Base-by-base conservation (phyloP, 1,139 yeast species). In the Protomyces inundatus region DNA sequence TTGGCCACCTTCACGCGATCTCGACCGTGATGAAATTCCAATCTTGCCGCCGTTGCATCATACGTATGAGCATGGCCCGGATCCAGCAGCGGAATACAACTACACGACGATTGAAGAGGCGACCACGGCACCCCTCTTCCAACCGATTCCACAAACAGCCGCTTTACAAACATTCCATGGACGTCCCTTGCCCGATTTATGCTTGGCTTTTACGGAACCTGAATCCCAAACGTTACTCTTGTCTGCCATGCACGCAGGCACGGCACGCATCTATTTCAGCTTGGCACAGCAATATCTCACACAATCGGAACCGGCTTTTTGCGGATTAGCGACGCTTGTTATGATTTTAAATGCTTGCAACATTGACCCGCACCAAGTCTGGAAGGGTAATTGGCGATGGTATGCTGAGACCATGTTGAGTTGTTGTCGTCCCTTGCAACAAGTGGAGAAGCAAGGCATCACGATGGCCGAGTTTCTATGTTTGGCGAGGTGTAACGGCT, bases 301-400 rank as follows among this genome's bases (percentile, higher is more conserved):
- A 9, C 63, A 59, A 32, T 51, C 53, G 12, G 63, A 59, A 14
- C 63, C 63, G 14, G 63, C 63, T 7, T 59, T 52, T 35, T 59
- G 63, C 46, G 63, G 63, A n/a, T 12, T 59, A 12, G 63, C 57
- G n/a, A 59, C 63, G 46, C 51, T 59, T 4, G 54, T 59, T 14
- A 59, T 59, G 63, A 53, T 59, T 9, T 45, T 59, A 14, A 59
- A 59, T 35, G 55, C 63, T 3, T 14, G 40, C 10, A 52, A 42
- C 14, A 50, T 59, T n/a, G 63, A 59, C 53, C 63, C 63, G 4
- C 42, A 52, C 6, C 51, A 50, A 16, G n/a, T 34, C 10, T 59
- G 63, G 63, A 59, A 59, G 45, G 63, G 63, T 9, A 16, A 35
- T 16, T 59, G 63, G 63, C 63, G 63, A 34, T 59, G 63, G 63